Base-by-base conservation (phyloP, 225 moss, liverwort and hornwort species). In the Physcomitrium patens region DNA sequence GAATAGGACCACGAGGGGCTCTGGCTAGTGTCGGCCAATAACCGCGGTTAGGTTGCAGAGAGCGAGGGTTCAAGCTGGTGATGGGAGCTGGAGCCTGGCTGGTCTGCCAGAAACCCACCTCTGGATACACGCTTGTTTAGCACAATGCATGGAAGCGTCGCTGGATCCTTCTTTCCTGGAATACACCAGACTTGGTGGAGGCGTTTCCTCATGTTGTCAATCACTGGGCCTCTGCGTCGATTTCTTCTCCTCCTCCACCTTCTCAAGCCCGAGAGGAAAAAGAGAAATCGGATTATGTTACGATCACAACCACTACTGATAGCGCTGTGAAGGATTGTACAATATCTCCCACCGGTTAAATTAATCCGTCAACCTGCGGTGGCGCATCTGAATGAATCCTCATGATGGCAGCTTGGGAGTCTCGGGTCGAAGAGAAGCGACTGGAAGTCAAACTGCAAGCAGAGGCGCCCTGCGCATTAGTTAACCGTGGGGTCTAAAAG, bases 161-260 rank as follows among this genome's bases (percentile, higher is more conserved):
- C 19, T 47, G 14, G 1, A 13, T 8, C 28, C 31, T 61, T 1
- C 31, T 37, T 37, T 7, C 31, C 31, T 5, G 7, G 17, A 67
- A 45, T 26, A 8, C 15, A 55, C 63, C 50, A 68, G 77, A 63
- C 77, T 63, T 56, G 72, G 63, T 42, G 81, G 26, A 68, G 56
- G 56, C 45, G 68, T 57, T 68, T 60, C 49, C 12, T 55, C 72
- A 41, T 16, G 61, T 47, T 62, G 48, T 77, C 56, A 73, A 77
- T 14, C 9, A 12, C 0, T 27, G 81, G 7, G 72, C 59, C 56
- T 10, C 18, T 50, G 42, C 19, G 6, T 69, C 52, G 6, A 23
- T 15, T n/a, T 7, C 47, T 48, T 12, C 4, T 66, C 46, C 12
- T 47, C 46, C 9, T 9, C 46, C 46, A 0, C 12, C 46, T 9